phyloP scores from a whole-genome alignment of 306 rosid species.

The Sicyos edulis region DNA sequence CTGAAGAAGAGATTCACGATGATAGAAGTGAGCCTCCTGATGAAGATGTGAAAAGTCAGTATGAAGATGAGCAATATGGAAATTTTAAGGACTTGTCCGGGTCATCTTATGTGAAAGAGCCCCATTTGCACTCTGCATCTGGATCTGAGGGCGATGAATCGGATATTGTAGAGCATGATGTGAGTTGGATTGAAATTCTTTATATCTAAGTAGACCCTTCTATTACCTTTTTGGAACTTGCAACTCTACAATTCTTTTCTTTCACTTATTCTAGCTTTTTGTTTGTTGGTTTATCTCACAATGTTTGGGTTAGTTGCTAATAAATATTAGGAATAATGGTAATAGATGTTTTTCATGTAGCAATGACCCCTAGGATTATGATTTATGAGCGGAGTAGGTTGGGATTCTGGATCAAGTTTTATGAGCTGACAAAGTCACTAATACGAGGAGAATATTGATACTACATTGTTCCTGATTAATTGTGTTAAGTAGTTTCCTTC shows the following conservation, averaged over 20 bases:
- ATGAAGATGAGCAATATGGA: constrained; percentile 30
- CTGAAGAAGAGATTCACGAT: constrained; percentile 41
- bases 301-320: constrained; percentile 5
- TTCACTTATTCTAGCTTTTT: not conserved
- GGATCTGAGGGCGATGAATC: constrained; percentile 77
- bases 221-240: not conserved
- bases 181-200: constrained; percentile 36
- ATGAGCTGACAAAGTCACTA: not conserved
- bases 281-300: constrained; percentile 7
- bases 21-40: constrained; percentile 30
- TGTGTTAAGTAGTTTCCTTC: not conserved
- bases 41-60: constrained; percentile 34
- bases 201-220: not conserved
- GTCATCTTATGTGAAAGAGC: constrained; percentile 38
- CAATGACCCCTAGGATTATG: not conserved
- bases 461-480: not conserved
- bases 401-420: not conserved
- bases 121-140: constrained; percentile 38
- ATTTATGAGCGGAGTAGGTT: not conserved
- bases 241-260: not conserved
- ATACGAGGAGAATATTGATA: not conserved
- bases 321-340: not conserved
- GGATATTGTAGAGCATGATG: constrained; percentile 82
- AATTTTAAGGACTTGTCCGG: constrained; percentile 38
- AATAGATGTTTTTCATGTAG: constrained; percentile 6